phyloP scores from a whole-genome alignment of 2,329 filamentous ascomycete species.

The Diaporthe citrichinensis region DNA sequence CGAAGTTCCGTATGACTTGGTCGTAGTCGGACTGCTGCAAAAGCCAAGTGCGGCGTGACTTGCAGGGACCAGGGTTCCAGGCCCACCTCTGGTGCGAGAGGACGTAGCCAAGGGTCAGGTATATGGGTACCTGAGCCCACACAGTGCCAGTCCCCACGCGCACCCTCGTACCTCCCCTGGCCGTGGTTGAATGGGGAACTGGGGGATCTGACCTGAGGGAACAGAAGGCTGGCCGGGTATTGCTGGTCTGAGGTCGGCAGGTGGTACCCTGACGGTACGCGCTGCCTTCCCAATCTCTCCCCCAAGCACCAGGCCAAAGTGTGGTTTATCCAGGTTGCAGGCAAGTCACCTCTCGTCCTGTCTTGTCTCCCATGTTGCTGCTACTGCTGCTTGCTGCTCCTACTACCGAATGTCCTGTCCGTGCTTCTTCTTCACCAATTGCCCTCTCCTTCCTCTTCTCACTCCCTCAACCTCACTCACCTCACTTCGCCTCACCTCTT shows the following conservation, averaged over 20 bases:
- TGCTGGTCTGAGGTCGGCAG: conserved; percentile 27
- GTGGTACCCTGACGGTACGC: conserved; percentile 18
- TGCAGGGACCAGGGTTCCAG: conserved; percentile 29
- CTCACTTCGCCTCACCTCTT: conserved; percentile 4
- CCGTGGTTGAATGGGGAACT: neutral
- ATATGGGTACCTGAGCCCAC: conserved; percentile 26
- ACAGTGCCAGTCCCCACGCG: neutral
- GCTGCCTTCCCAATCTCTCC: neutral
- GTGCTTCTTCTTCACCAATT: conserved; percentile 37
- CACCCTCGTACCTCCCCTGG: conserved; percentile 16
- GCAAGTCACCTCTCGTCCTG: conserved; percentile 11
- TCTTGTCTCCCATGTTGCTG: conserved; percentile 6
- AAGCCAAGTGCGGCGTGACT: conserved; percentile 27
- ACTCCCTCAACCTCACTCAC: conserved; percentile 7
- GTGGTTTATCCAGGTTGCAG: no score
- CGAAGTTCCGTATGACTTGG: conserved; percentile 14
- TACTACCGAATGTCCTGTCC: conserved; percentile 15
- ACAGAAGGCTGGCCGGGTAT: conserved; percentile 23
- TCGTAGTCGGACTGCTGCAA: conserved; percentile 14
- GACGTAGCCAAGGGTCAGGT: conserved; percentile 5
- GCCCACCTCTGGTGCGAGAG: conserved; percentile 2
- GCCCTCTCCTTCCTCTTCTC: conserved; percentile 4
- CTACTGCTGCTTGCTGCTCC: conserved; percentile 3
- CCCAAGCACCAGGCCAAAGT: neutral
- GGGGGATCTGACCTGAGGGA: conserved; percentile 10